Conservation (phyloP, 192 early-diverging fungal species). For the Gaertneriomyces semiglobifer region DNA sequence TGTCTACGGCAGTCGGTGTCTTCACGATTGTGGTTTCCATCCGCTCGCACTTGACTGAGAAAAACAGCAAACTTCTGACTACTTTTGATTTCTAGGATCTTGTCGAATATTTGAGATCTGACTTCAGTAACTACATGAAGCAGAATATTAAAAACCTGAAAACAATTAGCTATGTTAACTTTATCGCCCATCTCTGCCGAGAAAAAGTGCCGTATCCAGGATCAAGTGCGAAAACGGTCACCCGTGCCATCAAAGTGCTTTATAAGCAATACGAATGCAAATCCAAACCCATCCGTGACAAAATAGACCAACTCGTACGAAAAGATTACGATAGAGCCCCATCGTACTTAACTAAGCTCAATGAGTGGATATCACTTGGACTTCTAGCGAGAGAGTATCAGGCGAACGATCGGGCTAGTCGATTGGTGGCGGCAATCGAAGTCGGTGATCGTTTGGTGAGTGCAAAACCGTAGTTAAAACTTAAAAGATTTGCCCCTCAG, state of each 20-base stretch:
- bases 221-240: slow-evolving; percentile 1
- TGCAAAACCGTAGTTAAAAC: background rate
- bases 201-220: slow-evolving; percentile 1
- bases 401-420: slow-evolving; percentile 3
- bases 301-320: slow-evolving; percentile 2
- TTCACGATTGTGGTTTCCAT: slow-evolving; percentile 6
- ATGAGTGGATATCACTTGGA: slow-evolving; percentile 1
- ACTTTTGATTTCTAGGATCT: background rate
- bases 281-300: slow-evolving; percentile 3
- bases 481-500: slow-evolving; percentile 1
- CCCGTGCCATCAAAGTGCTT: slow-evolving; percentile 5
- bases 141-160: background rate
- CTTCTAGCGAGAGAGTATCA: slow-evolving; percentile 4
- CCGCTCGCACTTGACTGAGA: slow-evolving; percentile 4
- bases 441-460: slow-evolving; percentile 4
- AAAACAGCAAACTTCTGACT: background rate
- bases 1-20: slow-evolving; percentile 1
- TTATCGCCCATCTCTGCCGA: slow-evolving; percentile 5
- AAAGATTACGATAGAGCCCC: slow-evolving; percentile 4
- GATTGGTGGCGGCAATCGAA: background rate
- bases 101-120: background rate
- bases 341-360: slow-evolving; percentile 4
- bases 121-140: slow-evolving; percentile 6
- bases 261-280: slow-evolving; percentile 4
- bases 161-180: slow-evolving; percentile 2